Evolutionary conservation across 495 filamentous ascomycete species (phyloP).

Genomic region (Chaetomium fimeti): DNA sequence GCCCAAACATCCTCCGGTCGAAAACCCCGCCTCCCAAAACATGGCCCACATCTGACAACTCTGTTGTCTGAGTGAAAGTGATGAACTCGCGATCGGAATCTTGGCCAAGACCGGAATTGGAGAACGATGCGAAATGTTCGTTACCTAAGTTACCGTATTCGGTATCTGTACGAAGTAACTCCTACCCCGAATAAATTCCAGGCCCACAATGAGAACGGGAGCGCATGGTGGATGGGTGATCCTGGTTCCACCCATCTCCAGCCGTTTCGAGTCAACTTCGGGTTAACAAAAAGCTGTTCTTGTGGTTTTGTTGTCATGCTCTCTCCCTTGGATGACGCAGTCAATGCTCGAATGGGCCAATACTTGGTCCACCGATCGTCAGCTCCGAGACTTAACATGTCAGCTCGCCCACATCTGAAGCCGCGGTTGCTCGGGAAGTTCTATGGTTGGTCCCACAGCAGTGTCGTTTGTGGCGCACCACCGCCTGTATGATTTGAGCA

Average conservation of each 20-base stretch:
- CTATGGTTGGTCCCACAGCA: not conserved
- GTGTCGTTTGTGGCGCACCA: not conserved
- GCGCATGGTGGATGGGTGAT: not conserved
- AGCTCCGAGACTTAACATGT: not conserved
- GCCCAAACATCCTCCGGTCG: not conserved
- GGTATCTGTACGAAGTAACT: too few species aligned
- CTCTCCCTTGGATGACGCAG: constrained; percentile 1
- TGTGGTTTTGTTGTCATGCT: not conserved
- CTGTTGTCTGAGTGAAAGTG: not conserved
- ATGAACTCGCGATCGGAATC: not conserved
- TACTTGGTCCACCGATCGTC: constrained; percentile 2
- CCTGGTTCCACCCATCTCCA: not conserved
- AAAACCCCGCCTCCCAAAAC: not conserved
- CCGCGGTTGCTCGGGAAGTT: not conserved
- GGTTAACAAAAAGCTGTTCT: not conserved
- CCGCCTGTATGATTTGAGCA: not conserved
- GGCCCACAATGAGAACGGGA: not conserved
- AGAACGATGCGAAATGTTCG: not conserved
- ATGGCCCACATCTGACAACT: not conserved
- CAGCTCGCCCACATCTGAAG: not conserved
- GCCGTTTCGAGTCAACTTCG: too few species aligned
- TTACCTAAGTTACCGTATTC: too few species aligned
- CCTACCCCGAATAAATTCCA: too few species aligned
- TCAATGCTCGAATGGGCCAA: constrained; percentile 2
- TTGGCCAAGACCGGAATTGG: not conserved